Evolutionary conservation across 2,329 filamentous ascomycete species (phyloP).

Genomic region (Aspergillus uvarum): DNA sequence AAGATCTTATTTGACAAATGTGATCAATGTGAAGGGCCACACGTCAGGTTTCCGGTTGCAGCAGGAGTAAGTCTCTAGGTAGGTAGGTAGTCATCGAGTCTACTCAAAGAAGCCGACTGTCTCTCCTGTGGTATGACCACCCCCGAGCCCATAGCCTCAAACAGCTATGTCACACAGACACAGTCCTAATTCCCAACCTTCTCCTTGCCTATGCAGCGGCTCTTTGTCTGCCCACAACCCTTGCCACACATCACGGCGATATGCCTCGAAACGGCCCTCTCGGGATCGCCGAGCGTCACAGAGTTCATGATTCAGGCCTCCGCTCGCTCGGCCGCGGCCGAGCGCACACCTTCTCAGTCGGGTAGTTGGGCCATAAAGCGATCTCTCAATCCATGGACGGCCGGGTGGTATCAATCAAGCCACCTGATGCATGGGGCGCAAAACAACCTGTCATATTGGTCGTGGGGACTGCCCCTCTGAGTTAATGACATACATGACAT

Average conservation of each 20-base stretch:
- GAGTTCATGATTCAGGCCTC: neutral
- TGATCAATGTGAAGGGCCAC: too few relatives aligned
- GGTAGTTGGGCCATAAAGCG: neutral
- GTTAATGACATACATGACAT: constrained; percentile 6
- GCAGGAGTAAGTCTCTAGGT: too few relatives aligned
- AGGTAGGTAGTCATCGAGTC: too few relatives aligned
- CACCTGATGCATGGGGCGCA: neutral
- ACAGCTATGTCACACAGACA: too few relatives aligned
- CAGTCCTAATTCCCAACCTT: too few relatives aligned
- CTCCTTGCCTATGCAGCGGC: neutral
- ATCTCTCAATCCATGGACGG: neutral
- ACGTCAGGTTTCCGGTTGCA: too few relatives aligned
- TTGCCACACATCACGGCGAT: neutral
- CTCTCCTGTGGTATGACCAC: too few relatives aligned
- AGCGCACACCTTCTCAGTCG: neutral
- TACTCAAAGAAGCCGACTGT: too few relatives aligned
- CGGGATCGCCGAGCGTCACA: neutral
- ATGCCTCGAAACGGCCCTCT: neutral
- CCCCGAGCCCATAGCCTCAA: too few relatives aligned
- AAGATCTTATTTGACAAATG: too few relatives aligned
- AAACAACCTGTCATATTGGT: constrained; percentile 3
- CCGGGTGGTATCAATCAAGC: neutral
- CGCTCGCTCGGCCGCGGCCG: neutral
- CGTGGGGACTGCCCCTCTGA: constrained; percentile 4
- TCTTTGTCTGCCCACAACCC: neutral